Conservation (phyloP, 179 eudicot genomes). For the Beta lomatogona region DNA sequence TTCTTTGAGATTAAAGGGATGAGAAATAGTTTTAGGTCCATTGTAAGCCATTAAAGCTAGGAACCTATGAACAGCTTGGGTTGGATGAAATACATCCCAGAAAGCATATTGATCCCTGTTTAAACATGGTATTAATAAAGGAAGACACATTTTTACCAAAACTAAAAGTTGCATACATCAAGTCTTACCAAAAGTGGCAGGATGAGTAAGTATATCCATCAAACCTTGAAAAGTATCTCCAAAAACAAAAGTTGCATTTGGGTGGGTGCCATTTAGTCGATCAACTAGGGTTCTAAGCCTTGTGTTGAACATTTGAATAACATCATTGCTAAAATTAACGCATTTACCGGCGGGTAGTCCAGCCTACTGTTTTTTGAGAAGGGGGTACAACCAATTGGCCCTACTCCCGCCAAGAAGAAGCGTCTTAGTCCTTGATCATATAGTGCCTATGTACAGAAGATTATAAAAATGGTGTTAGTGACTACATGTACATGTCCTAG, state of each 20-base stretch:
- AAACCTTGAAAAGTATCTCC: constrained; percentile 61
- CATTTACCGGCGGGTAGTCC: constrained; percentile 51
- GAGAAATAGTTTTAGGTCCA: constrained; percentile 43
- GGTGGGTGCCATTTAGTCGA: constrained; percentile 48
- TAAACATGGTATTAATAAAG: constrained; percentile 58
- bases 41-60: constrained; percentile 65
- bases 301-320: constrained; percentile 60
- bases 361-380: constrained; percentile 51
- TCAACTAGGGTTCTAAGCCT: constrained; percentile 55
- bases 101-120: constrained; percentile 62
- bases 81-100: constrained; percentile 92
- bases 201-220: constrained; percentile 52
- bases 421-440: constrained; percentile 62
- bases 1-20: constrained; percentile 34
- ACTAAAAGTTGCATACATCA: not conserved
- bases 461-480: too few relatives aligned
- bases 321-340: constrained; percentile 52
- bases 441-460: constrained; percentile 40
- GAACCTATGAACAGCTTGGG: constrained; percentile 54
- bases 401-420: constrained; percentile 63
- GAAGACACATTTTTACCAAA: constrained; percentile 61
- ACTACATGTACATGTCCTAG: too few relatives aligned
- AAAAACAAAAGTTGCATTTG: constrained; percentile 63
- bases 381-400: constrained; percentile 84
- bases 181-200: constrained; percentile 54